phyloP scores from a whole-genome alignment of 2,329 filamentous ascomycete species.

The Fusarium sp. region DNA sequence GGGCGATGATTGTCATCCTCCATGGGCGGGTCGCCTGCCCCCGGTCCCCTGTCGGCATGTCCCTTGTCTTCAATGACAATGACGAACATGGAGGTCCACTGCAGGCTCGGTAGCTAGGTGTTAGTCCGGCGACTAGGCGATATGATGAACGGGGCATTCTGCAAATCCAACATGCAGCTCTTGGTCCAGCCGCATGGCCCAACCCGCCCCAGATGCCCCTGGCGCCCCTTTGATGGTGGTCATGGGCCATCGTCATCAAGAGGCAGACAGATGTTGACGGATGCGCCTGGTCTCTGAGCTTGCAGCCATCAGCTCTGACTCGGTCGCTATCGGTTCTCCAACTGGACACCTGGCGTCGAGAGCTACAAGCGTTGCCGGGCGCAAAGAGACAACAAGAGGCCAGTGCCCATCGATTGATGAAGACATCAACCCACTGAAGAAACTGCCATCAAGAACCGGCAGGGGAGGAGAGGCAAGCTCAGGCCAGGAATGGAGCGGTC shows the following conservation, averaged over 20 bases:
- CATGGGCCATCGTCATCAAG: constrained; percentile 4
- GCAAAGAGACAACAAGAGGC: neutral
- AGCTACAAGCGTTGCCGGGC: neutral
- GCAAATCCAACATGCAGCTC: constrained; percentile 37
- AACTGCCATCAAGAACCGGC: neutral
- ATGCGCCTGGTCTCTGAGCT: constrained; percentile 3
- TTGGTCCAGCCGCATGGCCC: constrained; percentile 34
- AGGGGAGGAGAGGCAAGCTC: constrained; percentile 18
- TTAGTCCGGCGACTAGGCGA: constrained; percentile 36
- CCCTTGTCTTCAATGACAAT: constrained; percentile 39
- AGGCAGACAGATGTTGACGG: constrained; percentile 6
- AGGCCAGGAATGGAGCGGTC: constrained; percentile 32
- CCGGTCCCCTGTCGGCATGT: constrained; percentile 16
- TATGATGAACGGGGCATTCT: constrained; percentile 40
- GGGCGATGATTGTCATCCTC: constrained; percentile 24
- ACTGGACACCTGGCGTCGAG: neutral
- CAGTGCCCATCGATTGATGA: neutral
- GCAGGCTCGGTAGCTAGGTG: constrained; percentile 45
- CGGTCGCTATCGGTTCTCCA: constrained; percentile 1
- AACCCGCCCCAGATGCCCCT: constrained; percentile 19
- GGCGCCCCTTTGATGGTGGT: constrained; percentile 1
- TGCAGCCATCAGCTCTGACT: constrained; percentile 23
- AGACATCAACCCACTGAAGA: neutral
- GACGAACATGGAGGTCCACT: constrained; percentile 44
- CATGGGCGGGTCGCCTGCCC: constrained; percentile 15